Evolutionary conservation across 2,329 filamentous ascomycete species (phyloP), one percentile per base, ranked within the genome.

Genomic region (Ascochyta lentis): DNA sequence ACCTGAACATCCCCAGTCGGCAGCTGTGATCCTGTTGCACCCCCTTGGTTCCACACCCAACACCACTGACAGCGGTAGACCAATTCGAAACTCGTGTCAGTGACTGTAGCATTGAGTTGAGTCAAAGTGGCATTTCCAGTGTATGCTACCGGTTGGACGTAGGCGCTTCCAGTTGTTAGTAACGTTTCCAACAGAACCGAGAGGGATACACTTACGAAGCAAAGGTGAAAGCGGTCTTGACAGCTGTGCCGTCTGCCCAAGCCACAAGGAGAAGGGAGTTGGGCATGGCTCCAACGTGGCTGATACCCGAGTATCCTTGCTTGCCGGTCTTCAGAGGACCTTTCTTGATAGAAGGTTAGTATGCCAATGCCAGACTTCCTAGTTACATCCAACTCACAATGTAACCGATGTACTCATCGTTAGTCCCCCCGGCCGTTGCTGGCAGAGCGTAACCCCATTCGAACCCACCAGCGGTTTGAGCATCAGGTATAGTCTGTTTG

Each of bases 21-120:
- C 10, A 76, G 57, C 49, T 78, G 75, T 8, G 70, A 72, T 42
- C 74, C 75, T 13, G 67, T 62, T n/a, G 73, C 74, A 37, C 77
- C 77, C 2, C 73, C 71, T 33, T 79, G 77, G 49, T 79, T 68
- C 78, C 78, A 80, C 12, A 64, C 60, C 76, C 76, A 80, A 62
- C 78, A 80, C 66, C 71, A 65, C 61, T 86, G 73, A 73, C 88
- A 90, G 42, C 85, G 81, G 76, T 88, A 90, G n/a, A 89, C 81
- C 43, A 89, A 68, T 41, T 83, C 83, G 70, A 84, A 90, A 60
- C 83, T 77, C 24, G 83, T 85, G 15, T 79, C 78, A 63, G 83
- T 87, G 53, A 89, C 77, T 24, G 76, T 80, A 13, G 83, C 81
- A 13, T 82, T 84, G 58, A 89, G 83, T 60, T 86, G 82, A 0